Base-by-base conservation (phyloP, 1,284 basidiomycete species). In the Tilletia horrida region DNA sequence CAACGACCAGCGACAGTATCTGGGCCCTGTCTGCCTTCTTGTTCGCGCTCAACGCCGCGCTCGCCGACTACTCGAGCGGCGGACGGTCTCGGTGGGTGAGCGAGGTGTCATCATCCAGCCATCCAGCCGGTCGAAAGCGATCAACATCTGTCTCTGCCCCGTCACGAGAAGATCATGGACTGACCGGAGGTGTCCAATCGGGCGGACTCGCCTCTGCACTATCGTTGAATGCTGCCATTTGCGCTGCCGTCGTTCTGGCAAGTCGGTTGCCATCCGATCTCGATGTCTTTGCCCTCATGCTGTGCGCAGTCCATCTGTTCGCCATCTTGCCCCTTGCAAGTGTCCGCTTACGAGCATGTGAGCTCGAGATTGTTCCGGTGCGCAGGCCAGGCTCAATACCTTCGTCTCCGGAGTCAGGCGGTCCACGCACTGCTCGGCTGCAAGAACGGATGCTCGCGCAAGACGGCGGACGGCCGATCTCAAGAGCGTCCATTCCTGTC, bases 1-100 rank as follows among this genome's bases (percentile, higher is more conserved):
- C 94, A 8, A 97, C 94, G 0, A 97, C 95, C 21, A 91, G 90
- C 14, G 96, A 98, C 82, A 93, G 92, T 29, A 96, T 97, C 73
- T 97, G 93, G 93, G 94, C 94, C 7, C 84, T 97, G 57, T 88
- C 91, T 59, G 86, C 87, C 14, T 83, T 84, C 71, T 84, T 92
- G 42, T 88, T 90, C 75, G 82, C 85, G 48, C 82, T 89, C 48
- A 88, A 89, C 77, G 83, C 87, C 3, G 82, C 89, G 44, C 81
- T 91, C 13, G 88, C 88, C 2, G 89, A 91, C 82, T 91, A 90
- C 76, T 45, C 64, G 21, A 59, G 55, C n/a, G 55, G 27, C 4
- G 55, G 55, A 21, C 48, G 35, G 21, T 64, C 35, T n/a, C 47
- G 4, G 18, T 57, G 48, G 42, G 21, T 64, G 7, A 42, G 8